Evolutionary conservation across 805 yeast species (phyloP).

Genomic region (Spathaspora arborariae): DNA sequence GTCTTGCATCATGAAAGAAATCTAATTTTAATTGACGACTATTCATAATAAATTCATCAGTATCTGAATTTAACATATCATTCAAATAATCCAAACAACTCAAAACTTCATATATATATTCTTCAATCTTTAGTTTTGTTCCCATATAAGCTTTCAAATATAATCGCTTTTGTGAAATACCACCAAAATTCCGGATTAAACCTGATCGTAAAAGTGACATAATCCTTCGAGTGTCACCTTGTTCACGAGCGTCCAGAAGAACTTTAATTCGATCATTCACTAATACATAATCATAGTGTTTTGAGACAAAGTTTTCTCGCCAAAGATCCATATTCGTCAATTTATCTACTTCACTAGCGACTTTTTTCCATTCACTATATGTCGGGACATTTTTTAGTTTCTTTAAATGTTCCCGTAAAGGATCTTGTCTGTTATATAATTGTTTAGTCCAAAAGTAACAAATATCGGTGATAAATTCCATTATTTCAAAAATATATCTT

Average conservation of each 20-base stretch:
- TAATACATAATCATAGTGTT: slow-evolving; percentile 77
- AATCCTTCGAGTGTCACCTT: slow-evolving; percentile 53
- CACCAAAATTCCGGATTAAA: slow-evolving; percentile 84
- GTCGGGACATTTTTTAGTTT: slow-evolving; percentile 49
- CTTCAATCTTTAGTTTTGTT: slow-evolving; percentile 85
- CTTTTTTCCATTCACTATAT: slow-evolving; percentile 69
- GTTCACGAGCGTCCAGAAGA: slow-evolving; percentile 57
- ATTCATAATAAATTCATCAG: slow-evolving; percentile 36
- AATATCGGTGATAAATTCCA: slow-evolving; percentile 42
- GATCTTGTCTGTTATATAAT: slow-evolving; percentile 36
- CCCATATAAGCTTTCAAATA: slow-evolving; percentile 84
- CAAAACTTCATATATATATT: slow-evolving; percentile 74
- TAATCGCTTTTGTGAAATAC: slow-evolving; percentile 73
- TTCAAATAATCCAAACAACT: slow-evolving; percentile 61
- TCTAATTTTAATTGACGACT: slow-evolving; percentile 59
- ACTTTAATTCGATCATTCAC: slow-evolving; percentile 70
- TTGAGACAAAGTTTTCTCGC: slow-evolving; percentile 81
- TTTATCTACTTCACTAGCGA: slow-evolving; percentile 48
- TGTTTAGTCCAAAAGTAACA: slow-evolving; percentile 45
- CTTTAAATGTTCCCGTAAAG: slow-evolving; percentile 45
- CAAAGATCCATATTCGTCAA: slow-evolving; percentile 45
- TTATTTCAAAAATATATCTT: slow-evolving; percentile 36
- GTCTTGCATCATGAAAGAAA: slow-evolving; percentile 82
- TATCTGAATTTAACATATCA: slow-evolving; percentile 31
- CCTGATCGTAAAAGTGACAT: slow-evolving; percentile 77